Evolutionary conservation across 257 asterid genomes (phyloP), one percentile per base, ranked within the genome.

Genomic region (Fraxinus pennsylvanica): DNA sequence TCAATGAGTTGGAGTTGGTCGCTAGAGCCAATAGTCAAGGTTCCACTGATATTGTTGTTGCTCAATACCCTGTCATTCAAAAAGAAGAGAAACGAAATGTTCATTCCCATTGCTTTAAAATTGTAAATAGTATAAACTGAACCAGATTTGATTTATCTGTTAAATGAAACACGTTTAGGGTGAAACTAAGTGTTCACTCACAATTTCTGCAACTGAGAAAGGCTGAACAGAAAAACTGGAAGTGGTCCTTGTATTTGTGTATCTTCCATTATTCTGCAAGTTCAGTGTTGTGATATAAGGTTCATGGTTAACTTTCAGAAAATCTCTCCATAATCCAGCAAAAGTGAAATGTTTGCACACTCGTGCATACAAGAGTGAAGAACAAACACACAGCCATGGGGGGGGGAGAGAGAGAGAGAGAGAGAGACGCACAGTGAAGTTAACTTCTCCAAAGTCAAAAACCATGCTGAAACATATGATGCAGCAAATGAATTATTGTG

Each of bases 141-240:
- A 50, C 30, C 27, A 33, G 39, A n/a, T 4, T 39, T 32, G 65
- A 6, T 35, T 39, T 38, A 14, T 41, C 45, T n/a, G 38, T 39
- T 69, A 17, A 29, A 79, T 65, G 19, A 74, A 73, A 57, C 35
- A 74, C 22, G 75, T 8, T 13, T 9, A 45, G 59, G 22, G 30
- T 76, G 59, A 47, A 22, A 63, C 57, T 10, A 17, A 32, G 33
- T 61, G 41, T 32, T 74, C 54, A 81, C 92, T 88, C 77, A 94
- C 98, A 94, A 92, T 78, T 88, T 88, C 79, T 94, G 96, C 90
- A 94, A 74, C 81, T 89, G 94, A 79, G 52, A 35, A 77, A 87
- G 91, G 79, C 86, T 77, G 79, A 94, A 94, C 76, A 94, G 67
- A 27, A 84, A 68, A 27, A 19, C 79, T 30, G 96, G 94, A 82